Base-by-base conservation (phyloP, 2,329 filamentous ascomycete species). In the Cytospora piceicola region DNA sequence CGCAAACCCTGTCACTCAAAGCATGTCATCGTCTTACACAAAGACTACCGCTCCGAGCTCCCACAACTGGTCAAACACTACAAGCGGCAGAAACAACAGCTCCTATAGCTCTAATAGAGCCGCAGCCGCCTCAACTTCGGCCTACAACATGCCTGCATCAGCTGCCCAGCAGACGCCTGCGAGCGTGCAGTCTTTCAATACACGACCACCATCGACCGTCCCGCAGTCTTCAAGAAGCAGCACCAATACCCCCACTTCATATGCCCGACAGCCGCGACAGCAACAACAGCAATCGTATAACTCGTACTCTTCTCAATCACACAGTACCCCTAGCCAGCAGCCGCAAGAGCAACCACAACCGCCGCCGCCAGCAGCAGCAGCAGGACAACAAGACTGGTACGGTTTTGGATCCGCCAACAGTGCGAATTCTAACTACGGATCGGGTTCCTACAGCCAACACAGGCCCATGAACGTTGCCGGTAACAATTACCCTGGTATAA, bases 331-430 rank as follows among this genome's bases (percentile, higher is more conserved):
- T 61, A 66, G 58, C 54, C 73, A 73, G 46, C 74, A 74, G 55
- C 67, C 68, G n/a, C 72, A 73, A 29, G 72, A 71, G 39, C 64
- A 67, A 27, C 68, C 61, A 15, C 66, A 66, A n/a, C 72, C 71
- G 49, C 73, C 73, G 29, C 67, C 71, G 27, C 27, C 27, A 29
- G 27, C 27, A 29, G 27, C 71, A 14, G 3, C 27, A 29, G 27
- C 27, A 29, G 27, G 71, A 14, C 73, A 75, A 24, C 73, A 75
- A 59, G 71, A 69, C 32, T 79, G 77, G 77, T 78, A 77, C 64
- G 72, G 73, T 8, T 75, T 78, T 60, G 58, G 69, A 9, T 57
- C 71, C 46, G 68, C 70, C 7, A 72, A 71, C 54, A 72, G 55
- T 62, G 70, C 59, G 12, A 58, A 64, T 12, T 64, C 71, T 14